A percentile compares a stretch with the other conserved stretches of the same genome.
Conservation (phyloP, 2,329 filamentous ascomycete genomes). For the Plectosphaerella plurivora region DNA sequence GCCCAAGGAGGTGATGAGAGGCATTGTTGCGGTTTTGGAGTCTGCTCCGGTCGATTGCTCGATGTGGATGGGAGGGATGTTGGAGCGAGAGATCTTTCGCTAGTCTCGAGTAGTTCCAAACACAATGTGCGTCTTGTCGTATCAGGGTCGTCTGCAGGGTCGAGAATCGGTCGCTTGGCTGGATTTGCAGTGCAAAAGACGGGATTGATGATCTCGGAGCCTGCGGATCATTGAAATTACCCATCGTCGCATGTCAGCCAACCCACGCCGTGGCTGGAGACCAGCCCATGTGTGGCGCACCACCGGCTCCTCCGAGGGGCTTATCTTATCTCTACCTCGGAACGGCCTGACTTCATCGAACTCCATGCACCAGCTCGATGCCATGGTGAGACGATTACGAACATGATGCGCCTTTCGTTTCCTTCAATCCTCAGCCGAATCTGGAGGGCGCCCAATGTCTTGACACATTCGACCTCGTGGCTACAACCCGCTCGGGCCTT, state of each 20-base stretch:
- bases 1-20: constrained; percentile 51
- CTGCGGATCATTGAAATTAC: too few species aligned
- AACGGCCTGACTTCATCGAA: neutral
- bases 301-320: neutral
- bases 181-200: too few species aligned
- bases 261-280: neutral
- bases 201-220: too few species aligned
- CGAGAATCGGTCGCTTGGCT: too few species aligned
- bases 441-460: constrained; percentile 2
- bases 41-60: neutral
- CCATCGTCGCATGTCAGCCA: too few species aligned
- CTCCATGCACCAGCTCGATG: neutral
- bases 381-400: constrained; percentile 6
- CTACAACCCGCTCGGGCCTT: constrained; percentile 16
- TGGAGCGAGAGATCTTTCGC: neutral
- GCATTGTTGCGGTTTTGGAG: constrained; percentile 20
- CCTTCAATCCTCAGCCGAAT: neutral
- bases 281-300: too few species aligned
- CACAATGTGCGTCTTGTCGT: too few species aligned
- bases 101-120: neutral
- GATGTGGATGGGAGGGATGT: neutral
- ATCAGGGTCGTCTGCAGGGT: too few species aligned
- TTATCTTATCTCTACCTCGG: constrained; percentile 1
- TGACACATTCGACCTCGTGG: neutral
- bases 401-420: constrained; percentile 4